phyloP scores from a whole-genome alignment of 2,329 filamentous ascomycete genomes.

The Calonectria multiphialidica region DNA sequence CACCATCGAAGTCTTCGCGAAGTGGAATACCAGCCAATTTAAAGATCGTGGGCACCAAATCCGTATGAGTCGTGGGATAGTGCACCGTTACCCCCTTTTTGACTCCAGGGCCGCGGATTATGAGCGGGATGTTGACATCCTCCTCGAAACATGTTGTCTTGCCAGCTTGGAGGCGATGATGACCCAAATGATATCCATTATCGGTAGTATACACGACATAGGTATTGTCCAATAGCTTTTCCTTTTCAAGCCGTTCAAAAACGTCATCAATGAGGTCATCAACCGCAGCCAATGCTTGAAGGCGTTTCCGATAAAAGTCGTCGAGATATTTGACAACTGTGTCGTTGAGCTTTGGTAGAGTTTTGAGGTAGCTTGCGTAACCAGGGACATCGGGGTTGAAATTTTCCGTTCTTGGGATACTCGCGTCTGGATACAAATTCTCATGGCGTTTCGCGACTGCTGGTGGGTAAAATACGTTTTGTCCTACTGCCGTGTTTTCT shows the following conservation, averaged over 20 bases:
- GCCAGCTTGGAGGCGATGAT: background rate
- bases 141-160: constrained; percentile 39
- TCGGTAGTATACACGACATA: background rate
- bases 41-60: constrained; percentile 67
- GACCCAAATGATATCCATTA: background rate
- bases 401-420: background rate
- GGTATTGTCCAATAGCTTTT: background rate
- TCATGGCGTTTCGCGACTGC: background rate
- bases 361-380: background rate
- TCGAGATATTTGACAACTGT: background rate
- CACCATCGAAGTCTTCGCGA: constrained; percentile 64
- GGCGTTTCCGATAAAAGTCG: constrained; percentile 4
- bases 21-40: constrained; percentile 48
- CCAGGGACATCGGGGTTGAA: background rate
- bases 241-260: background rate
- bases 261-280: background rate
- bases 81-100: constrained; percentile 49
- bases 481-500: background rate
- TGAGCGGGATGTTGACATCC: constrained; percentile 65
- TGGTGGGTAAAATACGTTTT: background rate
- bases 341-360: background rate
- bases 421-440: background rate
- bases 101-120: constrained; percentile 62
- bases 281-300: background rate
- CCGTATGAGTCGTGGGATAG: constrained; percentile 63